These are phyloP conservation scores for Schizosaccharomyces japonicus DNA, from an alignment of 805 yeast genomes.

Conservation along the genomic window DNA sequence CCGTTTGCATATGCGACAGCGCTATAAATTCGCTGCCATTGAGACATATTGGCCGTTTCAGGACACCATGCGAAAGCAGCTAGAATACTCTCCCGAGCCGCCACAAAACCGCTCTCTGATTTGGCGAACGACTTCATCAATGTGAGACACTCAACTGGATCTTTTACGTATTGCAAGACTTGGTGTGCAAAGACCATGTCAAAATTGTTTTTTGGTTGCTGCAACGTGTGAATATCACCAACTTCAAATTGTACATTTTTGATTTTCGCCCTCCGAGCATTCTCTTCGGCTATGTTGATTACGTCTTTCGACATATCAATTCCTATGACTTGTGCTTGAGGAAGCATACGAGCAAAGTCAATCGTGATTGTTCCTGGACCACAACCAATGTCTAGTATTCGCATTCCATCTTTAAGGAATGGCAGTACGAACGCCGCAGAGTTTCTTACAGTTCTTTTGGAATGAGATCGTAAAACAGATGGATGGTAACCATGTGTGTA, in stretches of 20 bases:
- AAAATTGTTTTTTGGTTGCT: slow-evolving; percentile 18
- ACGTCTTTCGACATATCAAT: slow-evolving; percentile 17
- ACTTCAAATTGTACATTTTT: slow-evolving; percentile 13
- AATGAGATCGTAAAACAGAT: too few relatives aligned
- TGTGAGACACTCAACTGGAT: slow-evolving; percentile 17
- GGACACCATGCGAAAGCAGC: too few relatives aligned
- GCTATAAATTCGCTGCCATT: too few relatives aligned
- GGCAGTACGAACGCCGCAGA: too few relatives aligned
- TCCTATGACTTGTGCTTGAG: slow-evolving; percentile 16
- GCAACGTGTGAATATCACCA: slow-evolving; percentile 17
- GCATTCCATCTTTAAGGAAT: too few relatives aligned
- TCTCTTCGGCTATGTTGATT: slow-evolving; percentile 13
- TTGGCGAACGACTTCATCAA: too few relatives aligned
- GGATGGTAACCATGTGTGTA: too few relatives aligned
- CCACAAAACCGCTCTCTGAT: too few relatives aligned
- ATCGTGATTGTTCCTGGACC: slow-evolving; percentile 23
- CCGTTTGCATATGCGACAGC: too few relatives aligned
- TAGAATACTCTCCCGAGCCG: too few relatives aligned
- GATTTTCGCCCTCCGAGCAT: background rate
- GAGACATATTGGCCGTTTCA: too few relatives aligned
- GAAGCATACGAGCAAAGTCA: slow-evolving; percentile 17
- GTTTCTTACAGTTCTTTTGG: too few relatives aligned
- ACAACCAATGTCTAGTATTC: slow-evolving; percentile 21
- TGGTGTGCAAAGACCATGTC: slow-evolving; percentile 22
- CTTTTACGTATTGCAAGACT: slow-evolving; percentile 19